These are phyloP conservation scores for Phoma sp. DNA, from an alignment of 2,329 filamentous ascomycete genomes.

Conservation along the genomic window DNA sequence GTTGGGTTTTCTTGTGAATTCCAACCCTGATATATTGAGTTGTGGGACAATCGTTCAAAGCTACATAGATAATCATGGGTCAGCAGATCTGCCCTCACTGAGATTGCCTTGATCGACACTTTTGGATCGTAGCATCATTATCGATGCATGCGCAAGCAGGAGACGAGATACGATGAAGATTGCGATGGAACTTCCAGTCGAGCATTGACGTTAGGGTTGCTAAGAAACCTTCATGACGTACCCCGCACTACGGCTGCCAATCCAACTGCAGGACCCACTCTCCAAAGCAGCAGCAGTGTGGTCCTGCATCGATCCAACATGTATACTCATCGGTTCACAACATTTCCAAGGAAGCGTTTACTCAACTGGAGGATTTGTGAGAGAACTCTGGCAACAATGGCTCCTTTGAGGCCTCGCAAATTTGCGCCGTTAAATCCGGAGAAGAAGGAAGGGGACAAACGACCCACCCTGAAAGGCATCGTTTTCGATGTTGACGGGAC, in stretches of 20 bases:
- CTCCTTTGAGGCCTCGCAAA: slow-evolving; percentile 44
- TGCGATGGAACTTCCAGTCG: not conserved
- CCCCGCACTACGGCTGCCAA: slow-evolving; percentile 1
- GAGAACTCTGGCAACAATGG: slow-evolving; percentile 20
- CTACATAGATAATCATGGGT: no score
- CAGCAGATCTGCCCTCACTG: no score
- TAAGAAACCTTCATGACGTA: slow-evolving; percentile 8
- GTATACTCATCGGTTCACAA: not conserved
- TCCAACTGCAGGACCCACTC: slow-evolving; percentile 3
- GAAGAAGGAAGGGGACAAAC: slow-evolving; percentile 38
- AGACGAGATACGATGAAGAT: not conserved
- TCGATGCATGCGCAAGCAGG: no score
- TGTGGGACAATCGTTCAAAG: no score
- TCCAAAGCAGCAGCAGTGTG: slow-evolving; percentile 4
- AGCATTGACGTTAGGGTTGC: not conserved
- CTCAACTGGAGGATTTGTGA: not conserved
- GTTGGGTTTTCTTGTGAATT: no score
- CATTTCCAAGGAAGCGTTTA: not conserved
- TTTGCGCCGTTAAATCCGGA: slow-evolving; percentile 59
- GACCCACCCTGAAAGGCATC: slow-evolving; percentile 61
- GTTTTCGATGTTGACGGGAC: slow-evolving; percentile 97
- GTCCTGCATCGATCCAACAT: slow-evolving; percentile 7
- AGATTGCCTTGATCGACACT: no score
- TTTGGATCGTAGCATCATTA: no score
- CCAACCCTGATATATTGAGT: no score